Base-by-base conservation (phyloP, 2,329 filamentous ascomycete species). In the Thelonectria olida region DNA sequence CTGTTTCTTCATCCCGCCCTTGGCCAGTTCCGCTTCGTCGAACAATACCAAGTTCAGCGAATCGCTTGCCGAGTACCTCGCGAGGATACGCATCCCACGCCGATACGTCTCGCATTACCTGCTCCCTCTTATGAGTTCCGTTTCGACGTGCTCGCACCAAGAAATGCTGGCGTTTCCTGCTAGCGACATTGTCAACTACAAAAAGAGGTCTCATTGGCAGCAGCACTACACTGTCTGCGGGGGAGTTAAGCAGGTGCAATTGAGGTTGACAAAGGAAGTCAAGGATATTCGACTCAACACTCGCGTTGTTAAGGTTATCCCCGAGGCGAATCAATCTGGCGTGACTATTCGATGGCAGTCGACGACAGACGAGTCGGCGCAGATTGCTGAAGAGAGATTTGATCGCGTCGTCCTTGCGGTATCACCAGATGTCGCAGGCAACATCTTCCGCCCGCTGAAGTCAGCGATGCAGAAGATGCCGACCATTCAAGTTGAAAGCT, bases 341-440 rank as follows among this genome's bases (percentile, higher is more conserved):
- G 72, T 80, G 5, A 65, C 62, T 9, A 60, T 83, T 6, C 65
- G 67, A 2, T 83, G 80, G 80, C 66, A 69, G 66, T 62, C 67
- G 7, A 61, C 41, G 1, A 13, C 42, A 5, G 65, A 68, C 12
- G 58, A 42, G 15, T 19, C 51, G 1, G 61, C 49, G 5, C 13
- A 58, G 15, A 12, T 66, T 19, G 27, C 31, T n/a, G 67, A 75
- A 22, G 76, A 81, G 17, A 53, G 66, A 0, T 87, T 86, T 53
- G 84, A 87, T 53, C 77, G 76, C 2, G 83, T 86, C 1, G 74
- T 88, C 22, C 73, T 88, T 1, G 84, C 84, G 0, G 82, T 88
- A 1, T 81, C 85, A 0, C 85, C 86, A 1, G 80, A 86, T 62
- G 79, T 85, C 4, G 83, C 82, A 0, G 80, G 77, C 5, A 72